phyloP scores from a whole-genome alignment of 106 monocot species.

The Acorus gramineus region DNA sequence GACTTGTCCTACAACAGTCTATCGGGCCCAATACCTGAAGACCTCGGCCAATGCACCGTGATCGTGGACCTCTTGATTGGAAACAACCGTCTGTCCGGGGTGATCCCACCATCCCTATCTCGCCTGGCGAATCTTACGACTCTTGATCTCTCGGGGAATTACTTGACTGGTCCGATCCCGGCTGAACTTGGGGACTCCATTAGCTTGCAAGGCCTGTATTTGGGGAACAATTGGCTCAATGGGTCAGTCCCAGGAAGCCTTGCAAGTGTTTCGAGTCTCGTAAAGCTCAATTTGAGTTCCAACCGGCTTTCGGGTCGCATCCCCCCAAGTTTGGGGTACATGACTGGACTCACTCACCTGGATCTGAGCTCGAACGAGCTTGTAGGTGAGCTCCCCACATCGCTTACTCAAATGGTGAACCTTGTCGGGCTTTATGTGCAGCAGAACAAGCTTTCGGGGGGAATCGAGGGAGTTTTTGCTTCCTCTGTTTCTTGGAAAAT shows the following conservation, averaged over 20 bases:
- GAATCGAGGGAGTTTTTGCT: neutral
- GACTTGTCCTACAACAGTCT: neutral
- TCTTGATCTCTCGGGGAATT: neutral
- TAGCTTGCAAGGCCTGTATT: neutral
- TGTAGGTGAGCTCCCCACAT: neutral
- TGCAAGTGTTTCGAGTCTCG: neutral
- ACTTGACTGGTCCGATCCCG: neutral
- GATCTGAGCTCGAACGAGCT: conserved; percentile 2
- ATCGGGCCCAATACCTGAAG: neutral
- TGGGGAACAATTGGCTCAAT: neutral
- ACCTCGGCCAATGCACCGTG: neutral
- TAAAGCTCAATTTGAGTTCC: neutral
- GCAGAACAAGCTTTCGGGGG: conserved; percentile 2
- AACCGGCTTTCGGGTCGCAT: neutral
- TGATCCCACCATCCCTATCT: neutral
- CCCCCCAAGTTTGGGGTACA: neutral
- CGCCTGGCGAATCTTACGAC: neutral
- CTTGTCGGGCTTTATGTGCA: neutral
- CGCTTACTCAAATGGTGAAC: neutral
- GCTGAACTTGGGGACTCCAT: neutral
- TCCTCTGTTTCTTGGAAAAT: neutral
- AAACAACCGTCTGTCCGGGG: neutral
- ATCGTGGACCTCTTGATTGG: neutral
- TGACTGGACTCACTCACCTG: conserved; percentile 1
- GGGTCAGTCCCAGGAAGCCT: neutral